Base-by-base conservation (phyloP, 148 eudicot genomes). In the Dianthus caryophyllus region DNA sequence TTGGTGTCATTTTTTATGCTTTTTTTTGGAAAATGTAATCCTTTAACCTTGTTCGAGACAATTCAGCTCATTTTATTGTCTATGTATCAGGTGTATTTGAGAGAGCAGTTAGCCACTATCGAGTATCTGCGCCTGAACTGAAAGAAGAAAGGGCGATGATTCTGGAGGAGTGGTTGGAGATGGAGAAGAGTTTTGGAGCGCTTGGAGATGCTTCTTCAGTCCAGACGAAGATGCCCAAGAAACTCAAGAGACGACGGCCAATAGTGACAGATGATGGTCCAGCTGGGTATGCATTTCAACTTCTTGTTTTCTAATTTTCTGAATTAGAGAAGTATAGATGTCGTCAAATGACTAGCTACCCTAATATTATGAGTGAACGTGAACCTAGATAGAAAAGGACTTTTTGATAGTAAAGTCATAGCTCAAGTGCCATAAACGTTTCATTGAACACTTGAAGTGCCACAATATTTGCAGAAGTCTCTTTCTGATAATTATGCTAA, bases 131-230 rank as follows among this genome's bases (percentile, higher is more conserved):
- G 9, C 92, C 97, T 21, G 98, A 90, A 59, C 65, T 88, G 74
- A 94, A 92, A 74, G 97, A 90, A 61, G 98, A 90, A 73, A 80
- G 97, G 68, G 96, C 97, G 27, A 90, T 90, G 98, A 84, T 94
- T 44, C 69, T 94, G 71, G 92, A 94, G 27, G 97, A 86, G 51
- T 94, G 98, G 98, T 44, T 84, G 26, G 76, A 82, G 38, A 65
- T 81, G 78, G 96, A 94, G 73, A 83, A 68, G 53, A 77, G 79
- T 22, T 88, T 88, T 66, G 90, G 87, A 22, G 88, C 84, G 63
- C 78, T 93, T 52, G 98, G 98, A 9, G 87, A 94, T 76, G 79
- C 76, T 22, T 56, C 71, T 60, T 71, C 73, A 54, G 96, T 88
- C 46, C 81, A 77, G 47, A 82, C 67, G 18, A 94, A 90, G 77